Percentiles rank a stretch among this genome's conserved stretches.
phyloP scores from a whole-genome alignment of 2,329 filamentous ascomycete species.

The Stagonosporopsis cucurbitacearum region DNA sequence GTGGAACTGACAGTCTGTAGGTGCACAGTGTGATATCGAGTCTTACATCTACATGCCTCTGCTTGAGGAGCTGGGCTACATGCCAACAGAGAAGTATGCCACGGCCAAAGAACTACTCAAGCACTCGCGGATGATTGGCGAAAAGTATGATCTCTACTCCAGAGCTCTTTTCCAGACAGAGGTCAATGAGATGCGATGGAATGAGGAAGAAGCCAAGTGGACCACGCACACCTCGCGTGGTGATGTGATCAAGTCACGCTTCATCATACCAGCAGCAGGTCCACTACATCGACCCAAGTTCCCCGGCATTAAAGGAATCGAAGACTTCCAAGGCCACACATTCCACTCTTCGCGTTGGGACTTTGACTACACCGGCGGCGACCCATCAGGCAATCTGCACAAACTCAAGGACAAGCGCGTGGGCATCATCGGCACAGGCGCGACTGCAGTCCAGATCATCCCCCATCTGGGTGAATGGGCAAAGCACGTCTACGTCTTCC shows the following conservation, averaged over 20 bases:
- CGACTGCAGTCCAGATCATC: slow-evolving; percentile 44
- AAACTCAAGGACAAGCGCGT: slow-evolving; percentile 48
- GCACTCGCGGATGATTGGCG: slow-evolving; percentile 55
- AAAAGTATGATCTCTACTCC: slow-evolving; percentile 52
- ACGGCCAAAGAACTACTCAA: slow-evolving; percentile 55
- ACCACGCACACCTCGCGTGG: slow-evolving; percentile 32
- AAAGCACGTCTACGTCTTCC: slow-evolving; percentile 62
- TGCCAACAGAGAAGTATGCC: slow-evolving; percentile 60
- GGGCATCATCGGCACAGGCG: slow-evolving; percentile 45
- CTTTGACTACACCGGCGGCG: slow-evolving; percentile 35
- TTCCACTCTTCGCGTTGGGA: slow-evolving; percentile 40
- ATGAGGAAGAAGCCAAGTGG: slow-evolving; percentile 49
- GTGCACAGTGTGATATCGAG: slow-evolving; percentile 38
- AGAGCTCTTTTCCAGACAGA: slow-evolving; percentile 58
- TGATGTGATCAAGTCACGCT: slow-evolving; percentile 46
- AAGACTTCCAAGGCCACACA: slow-evolving; percentile 37
- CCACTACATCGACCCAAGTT: slow-evolving; percentile 52
- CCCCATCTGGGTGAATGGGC: slow-evolving; percentile 55
- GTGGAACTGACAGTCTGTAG: not conserved
- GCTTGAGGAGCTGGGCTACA: slow-evolving; percentile 50
- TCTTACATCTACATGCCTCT: slow-evolving; percentile 42
- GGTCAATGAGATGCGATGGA: slow-evolving; percentile 55
- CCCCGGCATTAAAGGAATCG: slow-evolving; percentile 34
- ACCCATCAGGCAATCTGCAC: slow-evolving; percentile 30
- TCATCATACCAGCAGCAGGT: slow-evolving; percentile 51